Percentiles rank a stretch among this genome's conserved stretches.
phyloP scores from a whole-genome alignment of 1,139 yeast species.

The Yamadazyma taylorii region DNA sequence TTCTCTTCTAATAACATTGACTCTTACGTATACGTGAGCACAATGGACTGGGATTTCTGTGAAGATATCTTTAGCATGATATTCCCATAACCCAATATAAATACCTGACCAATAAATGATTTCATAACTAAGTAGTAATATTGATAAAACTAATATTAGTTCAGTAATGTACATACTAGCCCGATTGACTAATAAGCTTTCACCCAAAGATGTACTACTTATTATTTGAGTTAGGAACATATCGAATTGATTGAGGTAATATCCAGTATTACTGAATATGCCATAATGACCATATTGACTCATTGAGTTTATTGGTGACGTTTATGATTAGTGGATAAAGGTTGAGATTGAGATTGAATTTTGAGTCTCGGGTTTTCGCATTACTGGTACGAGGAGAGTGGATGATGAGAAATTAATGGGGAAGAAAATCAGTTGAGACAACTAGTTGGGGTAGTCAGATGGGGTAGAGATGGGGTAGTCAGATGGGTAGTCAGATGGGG shows the following conservation, averaged over 20 bases:
- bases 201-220: conserved; percentile 9
- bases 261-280: neutral
- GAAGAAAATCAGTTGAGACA: too few relatives aligned
- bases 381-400: too few relatives aligned
- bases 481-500: too few relatives aligned
- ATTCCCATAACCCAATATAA: conserved; percentile 51
- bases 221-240: conserved; percentile 5
- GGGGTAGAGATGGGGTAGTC: too few relatives aligned
- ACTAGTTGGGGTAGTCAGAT: too few relatives aligned
- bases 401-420: too few relatives aligned
- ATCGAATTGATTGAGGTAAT: conserved; percentile 6
- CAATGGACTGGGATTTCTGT: conserved; percentile 74
- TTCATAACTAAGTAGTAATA: conserved; percentile 45
- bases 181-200: conserved; percentile 17
- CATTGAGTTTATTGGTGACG: too few relatives aligned
- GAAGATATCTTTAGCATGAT: conserved; percentile 66
- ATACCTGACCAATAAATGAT: conserved; percentile 49
- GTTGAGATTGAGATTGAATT: too few relatives aligned
- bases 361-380: too few relatives aligned
- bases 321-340: too few relatives aligned
- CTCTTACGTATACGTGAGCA: conserved; percentile 64
- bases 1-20: conserved; percentile 38
- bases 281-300: too few relatives aligned
- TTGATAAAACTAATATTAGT: conserved; percentile 11
- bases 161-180: conserved; percentile 44